Conservation (phyloP, 352 stramenopile species). For the Phytophthora nicotianae region DNA sequence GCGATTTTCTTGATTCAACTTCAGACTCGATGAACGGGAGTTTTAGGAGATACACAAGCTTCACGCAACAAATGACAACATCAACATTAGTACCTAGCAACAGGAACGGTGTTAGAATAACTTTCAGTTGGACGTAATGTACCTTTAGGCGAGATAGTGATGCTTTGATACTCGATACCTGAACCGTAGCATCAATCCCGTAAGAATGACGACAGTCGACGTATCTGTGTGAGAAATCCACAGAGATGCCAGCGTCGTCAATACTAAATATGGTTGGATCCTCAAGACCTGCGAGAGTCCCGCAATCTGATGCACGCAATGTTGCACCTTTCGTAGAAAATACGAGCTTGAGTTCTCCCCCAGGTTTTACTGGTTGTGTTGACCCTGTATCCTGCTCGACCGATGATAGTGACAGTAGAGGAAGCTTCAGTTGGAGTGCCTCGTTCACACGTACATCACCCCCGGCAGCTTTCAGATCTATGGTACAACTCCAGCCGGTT, state of each 20-base stretch:
- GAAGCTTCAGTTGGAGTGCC: conserved; percentile 30
- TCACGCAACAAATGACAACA: conserved; percentile 10
- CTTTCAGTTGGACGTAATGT: background rate
- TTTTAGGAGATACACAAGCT: conserved; percentile 55
- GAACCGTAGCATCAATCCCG: conserved; percentile 23
- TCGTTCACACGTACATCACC: conserved; percentile 36
- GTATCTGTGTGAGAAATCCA: conserved; percentile 32
- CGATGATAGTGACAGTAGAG: conserved; percentile 30
- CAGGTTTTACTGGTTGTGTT: conserved; percentile 10
- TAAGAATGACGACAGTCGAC: conserved; percentile 24
- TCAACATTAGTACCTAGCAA: conserved; percentile 12
- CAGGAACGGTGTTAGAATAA: background rate
- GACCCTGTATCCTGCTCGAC: conserved; percentile 13
- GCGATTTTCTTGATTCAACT: background rate
- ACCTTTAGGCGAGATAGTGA: conserved; percentile 46
- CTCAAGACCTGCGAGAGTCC: conserved; percentile 23
- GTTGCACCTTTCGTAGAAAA: conserved; percentile 20
- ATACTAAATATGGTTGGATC: conserved; percentile 27
- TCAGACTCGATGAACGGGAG: conserved; percentile 25
- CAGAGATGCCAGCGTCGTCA: conserved; percentile 13
- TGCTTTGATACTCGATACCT: conserved; percentile 26
- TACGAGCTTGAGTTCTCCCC: conserved; percentile 24
- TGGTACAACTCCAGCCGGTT: conserved; percentile 34
- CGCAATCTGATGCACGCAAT: conserved; percentile 23
- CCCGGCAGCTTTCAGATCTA: conserved; percentile 35